phyloP scores from a whole-genome alignment of 1,284 basidiomycete species.

The Trichosporon inkin region DNA sequence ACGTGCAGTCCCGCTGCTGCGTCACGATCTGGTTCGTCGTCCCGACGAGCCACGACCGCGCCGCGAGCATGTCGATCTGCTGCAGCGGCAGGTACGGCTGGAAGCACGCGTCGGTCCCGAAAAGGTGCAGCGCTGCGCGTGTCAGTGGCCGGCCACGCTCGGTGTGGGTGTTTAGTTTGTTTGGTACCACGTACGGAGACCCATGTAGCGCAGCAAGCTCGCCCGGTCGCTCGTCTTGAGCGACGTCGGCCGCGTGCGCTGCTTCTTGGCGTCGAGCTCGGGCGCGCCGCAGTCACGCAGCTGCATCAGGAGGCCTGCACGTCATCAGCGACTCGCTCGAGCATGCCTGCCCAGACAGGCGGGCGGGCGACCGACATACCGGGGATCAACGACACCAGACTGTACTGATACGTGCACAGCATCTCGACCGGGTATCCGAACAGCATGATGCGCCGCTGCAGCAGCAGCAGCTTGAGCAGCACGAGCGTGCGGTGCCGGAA shows the following conservation, averaged over 20 bases:
- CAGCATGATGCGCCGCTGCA: slow-evolving; percentile 94
- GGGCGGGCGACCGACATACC: too few relatives aligned
- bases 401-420: slow-evolving; percentile 96
- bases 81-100: slow-evolving; percentile 96
- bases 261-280: slow-evolving; percentile 61
- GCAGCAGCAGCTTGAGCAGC: slow-evolving; percentile 87
- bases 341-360: too few relatives aligned
- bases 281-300: slow-evolving; percentile 92
- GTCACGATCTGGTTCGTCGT: slow-evolving; percentile 96
- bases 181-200: slow-evolving; percentile 84
- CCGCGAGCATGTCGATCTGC: slow-evolving; percentile 82
- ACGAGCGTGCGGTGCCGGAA: slow-evolving; percentile 92
- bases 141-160: slow-evolving; percentile 53
- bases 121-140: slow-evolving; percentile 53
- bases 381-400: slow-evolving; percentile 76
- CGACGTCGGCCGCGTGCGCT: slow-evolving; percentile 65
- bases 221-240: slow-evolving; percentile 84
- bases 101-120: slow-evolving; percentile 90
- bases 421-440: slow-evolving; percentile 95
- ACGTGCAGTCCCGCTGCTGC: slow-evolving; percentile 73
- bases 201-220: slow-evolving; percentile 86
- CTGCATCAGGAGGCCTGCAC: slow-evolving; percentile 70
- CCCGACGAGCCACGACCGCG: slow-evolving; percentile 73
- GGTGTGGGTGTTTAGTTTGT: too few relatives aligned
- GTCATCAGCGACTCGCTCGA: too few relatives aligned